These are phyloP conservation scores for Gossypium stocksii DNA, from an alignment of 345 rosid species.

Conservation along the genomic window DNA sequence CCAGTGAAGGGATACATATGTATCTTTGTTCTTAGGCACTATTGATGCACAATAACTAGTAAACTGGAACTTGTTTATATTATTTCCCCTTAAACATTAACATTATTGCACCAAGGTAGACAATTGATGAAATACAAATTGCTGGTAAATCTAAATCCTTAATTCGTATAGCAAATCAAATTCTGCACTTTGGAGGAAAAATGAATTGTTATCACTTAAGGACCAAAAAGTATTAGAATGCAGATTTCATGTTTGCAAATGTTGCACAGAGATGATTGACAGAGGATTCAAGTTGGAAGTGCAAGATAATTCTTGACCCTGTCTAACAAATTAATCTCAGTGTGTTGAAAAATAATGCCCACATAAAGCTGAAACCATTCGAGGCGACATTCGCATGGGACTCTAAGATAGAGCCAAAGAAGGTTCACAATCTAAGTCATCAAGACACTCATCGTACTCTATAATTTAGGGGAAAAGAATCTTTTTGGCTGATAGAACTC, in stretches of 20 bases:
- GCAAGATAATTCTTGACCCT: neutral
- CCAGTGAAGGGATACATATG: neutral
- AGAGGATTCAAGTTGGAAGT: neutral
- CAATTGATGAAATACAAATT: neutral
- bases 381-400: neutral
- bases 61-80: neutral
- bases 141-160: neutral
- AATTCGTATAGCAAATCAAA: neutral
- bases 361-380: neutral
- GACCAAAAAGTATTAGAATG: conserved; percentile 16
- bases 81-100: neutral
- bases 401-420: neutral
- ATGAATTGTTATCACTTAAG: neutral
- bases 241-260: neutral
- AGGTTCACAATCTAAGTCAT: neutral
- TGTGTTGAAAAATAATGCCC: neutral
- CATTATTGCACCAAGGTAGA: neutral
- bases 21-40: neutral
- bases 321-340: neutral
- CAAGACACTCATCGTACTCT: neutral
- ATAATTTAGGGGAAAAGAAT: neutral
- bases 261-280: neutral
- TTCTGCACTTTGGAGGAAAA: neutral
- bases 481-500: neutral
- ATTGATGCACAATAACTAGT: neutral